A percentile compares a stretch with the other conserved stretches of the same genome.
Evolutionary conservation across 768 basidiomycete genomes (phyloP).

Genomic region (Collybiopsis luxurians): DNA sequence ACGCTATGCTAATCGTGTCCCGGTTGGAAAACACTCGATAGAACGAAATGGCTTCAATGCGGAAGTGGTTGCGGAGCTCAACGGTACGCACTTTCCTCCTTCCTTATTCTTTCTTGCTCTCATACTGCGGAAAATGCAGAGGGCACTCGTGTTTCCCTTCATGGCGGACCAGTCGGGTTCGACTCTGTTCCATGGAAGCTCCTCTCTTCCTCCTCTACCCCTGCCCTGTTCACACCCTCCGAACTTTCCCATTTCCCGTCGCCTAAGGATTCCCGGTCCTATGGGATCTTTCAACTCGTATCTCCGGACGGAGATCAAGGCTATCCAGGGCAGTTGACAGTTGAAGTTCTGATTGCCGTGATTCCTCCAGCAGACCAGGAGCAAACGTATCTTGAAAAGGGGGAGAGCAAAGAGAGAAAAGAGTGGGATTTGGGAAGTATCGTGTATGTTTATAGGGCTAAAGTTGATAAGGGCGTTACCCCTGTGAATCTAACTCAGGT

Average conservation of each 20-base stretch:
- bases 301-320: constrained; percentile 72
- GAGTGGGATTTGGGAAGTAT: constrained; percentile 62
- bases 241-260: constrained; percentile 46
- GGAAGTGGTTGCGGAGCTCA: constrained; percentile 41
- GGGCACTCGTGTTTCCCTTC: constrained; percentile 57
- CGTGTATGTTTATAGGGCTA: constrained; percentile 67
- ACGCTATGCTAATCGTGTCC: constrained; percentile 70
- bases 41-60: constrained; percentile 52
- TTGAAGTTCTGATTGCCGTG: constrained; percentile 57
- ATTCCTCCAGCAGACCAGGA: constrained; percentile 34
- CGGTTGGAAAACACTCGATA: constrained; percentile 51
- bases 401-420: constrained; percentile 20
- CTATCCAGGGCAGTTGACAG: constrained; percentile 56
- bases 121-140: constrained; percentile 27
- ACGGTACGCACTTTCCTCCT: constrained; percentile 27
- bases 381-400: constrained; percentile 25
- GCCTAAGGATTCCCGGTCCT: constrained; percentile 19
- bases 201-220: constrained; percentile 34
- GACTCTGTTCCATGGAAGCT: constrained; percentile 55
- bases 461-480: constrained; percentile 59
- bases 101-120: neutral
- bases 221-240: constrained; percentile 53
- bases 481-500: constrained; percentile 80
- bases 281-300: constrained; percentile 54
- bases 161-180: constrained; percentile 68